Percentiles rank a stretch among this genome's conserved stretches.
These are phyloP conservation scores for Pseudoperonospora humuli DNA, from an alignment of 352 stramenopile genomes.

Conservation along the genomic window DNA sequence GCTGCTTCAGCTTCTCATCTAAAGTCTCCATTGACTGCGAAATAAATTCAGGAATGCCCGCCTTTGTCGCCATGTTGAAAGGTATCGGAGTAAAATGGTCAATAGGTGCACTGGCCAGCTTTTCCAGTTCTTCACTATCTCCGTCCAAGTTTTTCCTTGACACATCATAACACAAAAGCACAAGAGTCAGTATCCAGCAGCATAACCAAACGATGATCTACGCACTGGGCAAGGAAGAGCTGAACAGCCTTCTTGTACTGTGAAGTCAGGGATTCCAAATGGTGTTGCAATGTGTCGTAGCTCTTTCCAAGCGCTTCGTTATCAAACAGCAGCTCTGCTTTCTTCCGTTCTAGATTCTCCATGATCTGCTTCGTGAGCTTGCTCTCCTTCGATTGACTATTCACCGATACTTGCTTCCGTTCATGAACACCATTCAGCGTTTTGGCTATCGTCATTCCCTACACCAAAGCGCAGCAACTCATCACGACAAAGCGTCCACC, in stretches of 20 bases:
- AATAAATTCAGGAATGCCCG: slow-evolving; percentile 47
- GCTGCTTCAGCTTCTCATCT: slow-evolving; percentile 37
- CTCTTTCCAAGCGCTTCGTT: slow-evolving; percentile 53
- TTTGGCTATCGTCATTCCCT: slow-evolving; percentile 42
- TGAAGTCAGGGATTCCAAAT: slow-evolving; percentile 51
- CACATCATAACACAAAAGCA: too few relatives aligned
- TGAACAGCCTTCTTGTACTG: slow-evolving; percentile 70
- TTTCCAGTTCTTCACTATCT: slow-evolving; percentile 37
- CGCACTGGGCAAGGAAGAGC: slow-evolving; percentile 67
- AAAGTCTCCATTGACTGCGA: slow-evolving; percentile 40
- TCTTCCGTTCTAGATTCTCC: slow-evolving; percentile 53
- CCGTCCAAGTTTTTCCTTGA: slow-evolving; percentile 34
- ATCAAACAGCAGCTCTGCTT: slow-evolving; percentile 51
- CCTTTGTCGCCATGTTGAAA: slow-evolving; percentile 59
- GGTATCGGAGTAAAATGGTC: slow-evolving; percentile 58
- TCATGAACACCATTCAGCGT: slow-evolving; percentile 35
- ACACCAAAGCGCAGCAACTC: neutral
- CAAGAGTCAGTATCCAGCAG: too few relatives aligned
- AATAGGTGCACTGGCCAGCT: slow-evolving; percentile 45
- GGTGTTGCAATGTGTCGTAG: slow-evolving; percentile 47
- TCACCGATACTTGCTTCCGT: slow-evolving; percentile 24
- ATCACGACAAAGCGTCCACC: neutral
- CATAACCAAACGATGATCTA: neutral
- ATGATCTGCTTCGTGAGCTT: slow-evolving; percentile 56
- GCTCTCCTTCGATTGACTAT: slow-evolving; percentile 41